Evolutionary conservation across 768 basidiomycete genomes (phyloP).

Genomic region (Panaeolus papilionaceus): DNA sequence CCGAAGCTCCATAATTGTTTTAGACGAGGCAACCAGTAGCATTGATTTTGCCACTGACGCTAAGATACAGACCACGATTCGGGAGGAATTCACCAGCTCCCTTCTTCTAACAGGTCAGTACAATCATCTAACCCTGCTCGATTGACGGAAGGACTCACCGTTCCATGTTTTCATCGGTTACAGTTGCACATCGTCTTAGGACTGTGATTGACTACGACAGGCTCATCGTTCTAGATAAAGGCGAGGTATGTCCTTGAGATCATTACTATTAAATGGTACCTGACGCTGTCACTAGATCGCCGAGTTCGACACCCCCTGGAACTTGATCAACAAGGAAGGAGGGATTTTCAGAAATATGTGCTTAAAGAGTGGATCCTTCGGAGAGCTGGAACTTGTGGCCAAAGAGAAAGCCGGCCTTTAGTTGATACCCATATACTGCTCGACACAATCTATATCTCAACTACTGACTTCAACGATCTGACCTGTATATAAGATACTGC

Average conservation of each 20-base stretch:
- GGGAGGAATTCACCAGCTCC: slow-evolving; percentile 82
- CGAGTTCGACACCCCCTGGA: slow-evolving; percentile 77
- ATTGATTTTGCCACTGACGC: slow-evolving; percentile 89
- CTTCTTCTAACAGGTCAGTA: slow-evolving; percentile 72
- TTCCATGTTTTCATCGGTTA: slow-evolving; percentile 7
- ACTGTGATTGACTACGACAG: slow-evolving; percentile 86
- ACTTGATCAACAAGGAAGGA: slow-evolving; percentile 64
- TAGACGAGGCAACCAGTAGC: slow-evolving; percentile 87
- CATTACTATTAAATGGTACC: background rate
- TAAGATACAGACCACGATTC: slow-evolving; percentile 88
- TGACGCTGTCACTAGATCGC: slow-evolving; percentile 43
- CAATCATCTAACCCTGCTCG: background rate
- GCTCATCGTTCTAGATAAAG: slow-evolving; percentile 81
- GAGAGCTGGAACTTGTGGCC: slow-evolving; percentile 64
- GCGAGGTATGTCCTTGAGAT: slow-evolving; percentile 41
- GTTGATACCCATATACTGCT: background rate
- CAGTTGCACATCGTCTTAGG: slow-evolving; percentile 75
- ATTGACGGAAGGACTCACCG: background rate
- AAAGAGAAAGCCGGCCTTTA: slow-evolving; percentile 43
- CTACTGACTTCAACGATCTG: background rate
- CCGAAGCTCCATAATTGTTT: slow-evolving; percentile 73
- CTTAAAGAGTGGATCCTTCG: slow-evolving; percentile 69
- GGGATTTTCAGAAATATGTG: slow-evolving; percentile 77
- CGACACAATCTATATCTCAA: background rate
- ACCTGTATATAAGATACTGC: background rate